Conservation (phyloP, 2,329 filamentous ascomycete species). For the Paecilomyces dactylethromorphus region DNA sequence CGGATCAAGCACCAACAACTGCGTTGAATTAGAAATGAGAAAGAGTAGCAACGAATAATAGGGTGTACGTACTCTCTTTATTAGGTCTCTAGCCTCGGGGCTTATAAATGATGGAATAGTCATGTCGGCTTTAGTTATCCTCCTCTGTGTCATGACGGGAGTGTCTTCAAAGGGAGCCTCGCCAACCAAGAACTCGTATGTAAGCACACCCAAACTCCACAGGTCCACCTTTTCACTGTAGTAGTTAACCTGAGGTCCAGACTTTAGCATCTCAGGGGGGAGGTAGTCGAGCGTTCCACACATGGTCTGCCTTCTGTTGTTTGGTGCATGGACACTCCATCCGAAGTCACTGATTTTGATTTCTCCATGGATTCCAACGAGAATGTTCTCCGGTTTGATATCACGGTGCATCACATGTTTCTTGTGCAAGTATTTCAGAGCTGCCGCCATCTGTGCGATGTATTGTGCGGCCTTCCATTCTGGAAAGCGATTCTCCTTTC, state of each 20-base stretch:
- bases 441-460: constrained; percentile 84
- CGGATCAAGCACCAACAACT: constrained; percentile 86
- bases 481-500: constrained; percentile 70
- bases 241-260: constrained; percentile 72
- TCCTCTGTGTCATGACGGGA: constrained; percentile 84
- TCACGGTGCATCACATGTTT: constrained; percentile 97
- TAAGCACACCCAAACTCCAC: constrained; percentile 91
- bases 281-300: constrained; percentile 97
- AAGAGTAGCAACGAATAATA: neutral
- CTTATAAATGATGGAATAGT: constrained; percentile 85
- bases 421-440: constrained; percentile 82
- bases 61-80: constrained; percentile 63
- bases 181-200: constrained; percentile 92
- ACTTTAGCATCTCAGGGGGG: constrained; percentile 93
- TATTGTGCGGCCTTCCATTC: constrained; percentile 85
- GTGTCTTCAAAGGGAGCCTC: constrained; percentile 97
- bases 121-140: constrained; percentile 88
- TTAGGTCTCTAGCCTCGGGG: constrained; percentile 81
- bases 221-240: constrained; percentile 95
- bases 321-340: constrained; percentile 96
- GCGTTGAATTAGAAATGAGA: constrained; percentile 16
- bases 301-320: constrained; percentile 88
- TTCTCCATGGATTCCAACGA: constrained; percentile 92
- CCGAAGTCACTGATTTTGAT: constrained; percentile 98
- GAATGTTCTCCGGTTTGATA: constrained; percentile 96